These are phyloP conservation scores for Pseudocercospora cruenta DNA, from an alignment of 2,329 filamentous ascomycete genomes.

Conservation along the genomic window DNA sequence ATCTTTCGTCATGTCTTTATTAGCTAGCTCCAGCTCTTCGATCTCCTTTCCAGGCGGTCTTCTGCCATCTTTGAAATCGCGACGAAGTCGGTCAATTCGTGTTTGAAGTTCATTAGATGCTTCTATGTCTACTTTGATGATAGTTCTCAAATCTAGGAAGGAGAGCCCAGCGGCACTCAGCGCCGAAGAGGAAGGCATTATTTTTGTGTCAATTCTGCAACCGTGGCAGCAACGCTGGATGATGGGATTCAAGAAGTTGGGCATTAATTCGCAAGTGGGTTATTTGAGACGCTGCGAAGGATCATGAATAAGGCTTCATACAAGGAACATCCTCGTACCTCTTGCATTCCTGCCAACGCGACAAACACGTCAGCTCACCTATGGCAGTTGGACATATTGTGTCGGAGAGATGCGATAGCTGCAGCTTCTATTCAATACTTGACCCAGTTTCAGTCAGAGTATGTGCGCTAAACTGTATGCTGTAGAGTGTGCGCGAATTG, in stretches of 20 bases:
- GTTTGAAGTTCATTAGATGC: slow-evolving; percentile 27
- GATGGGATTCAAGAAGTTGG: slow-evolving; percentile 1
- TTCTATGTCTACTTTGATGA: slow-evolving; percentile 28
- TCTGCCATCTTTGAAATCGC: slow-evolving; percentile 22
- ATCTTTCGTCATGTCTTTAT: slow-evolving; percentile 32
- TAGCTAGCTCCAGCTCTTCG: slow-evolving; percentile 24
- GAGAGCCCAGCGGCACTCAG: slow-evolving; percentile 21
- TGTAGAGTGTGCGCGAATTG: slow-evolving; percentile 9
- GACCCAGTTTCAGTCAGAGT: background rate
- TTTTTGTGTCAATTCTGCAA: slow-evolving; percentile 2
- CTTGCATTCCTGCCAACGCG: slow-evolving; percentile 21
- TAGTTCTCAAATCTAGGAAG: slow-evolving; percentile 25
- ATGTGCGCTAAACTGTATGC: slow-evolving; percentile 11
- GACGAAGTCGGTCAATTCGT: slow-evolving; percentile 27
- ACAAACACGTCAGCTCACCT: slow-evolving; percentile 20
- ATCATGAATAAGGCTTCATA: slow-evolving; percentile 2
- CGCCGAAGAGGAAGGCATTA: slow-evolving; percentile 16
- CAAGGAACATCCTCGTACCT: slow-evolving; percentile 21
- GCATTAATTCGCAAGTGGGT: slow-evolving; percentile 1
- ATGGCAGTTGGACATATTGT: background rate
- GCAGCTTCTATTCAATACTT: slow-evolving; percentile 4
- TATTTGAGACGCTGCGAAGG: slow-evolving; percentile 6
- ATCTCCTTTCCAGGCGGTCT: slow-evolving; percentile 20
- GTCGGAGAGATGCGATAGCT: background rate
- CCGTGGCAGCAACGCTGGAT: background rate